Evolutionary conservation across 495 filamentous ascomycete species (phyloP).

Genomic region (Opeltia flavorubescens): DNA sequence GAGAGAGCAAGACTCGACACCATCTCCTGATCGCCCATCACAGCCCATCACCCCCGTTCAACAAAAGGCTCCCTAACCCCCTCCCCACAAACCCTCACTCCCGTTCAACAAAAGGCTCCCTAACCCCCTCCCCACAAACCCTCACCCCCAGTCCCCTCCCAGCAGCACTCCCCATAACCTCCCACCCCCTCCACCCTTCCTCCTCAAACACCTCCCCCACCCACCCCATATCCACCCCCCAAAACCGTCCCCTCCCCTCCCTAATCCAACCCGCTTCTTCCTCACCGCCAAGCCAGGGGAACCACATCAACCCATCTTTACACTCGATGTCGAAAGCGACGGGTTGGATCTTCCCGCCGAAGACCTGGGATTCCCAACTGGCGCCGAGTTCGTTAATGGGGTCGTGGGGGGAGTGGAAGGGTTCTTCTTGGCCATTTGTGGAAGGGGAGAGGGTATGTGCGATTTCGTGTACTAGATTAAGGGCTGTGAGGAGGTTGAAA

Average conservation of each 20-base stretch:
- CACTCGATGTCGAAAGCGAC: background rate
- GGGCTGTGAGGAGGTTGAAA: background rate
- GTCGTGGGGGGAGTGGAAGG: background rate
- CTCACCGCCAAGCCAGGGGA: background rate
- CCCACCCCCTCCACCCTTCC: background rate
- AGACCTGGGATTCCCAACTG: background rate
- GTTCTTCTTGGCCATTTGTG: background rate
- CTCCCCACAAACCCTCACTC: background rate
- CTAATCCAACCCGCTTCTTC: background rate
- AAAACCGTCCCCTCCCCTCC: background rate
- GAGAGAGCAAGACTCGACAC: no score
- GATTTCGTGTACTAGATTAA: background rate
- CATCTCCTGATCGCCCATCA: no score
- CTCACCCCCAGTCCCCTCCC: background rate
- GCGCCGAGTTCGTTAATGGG: background rate
- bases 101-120: background rate
- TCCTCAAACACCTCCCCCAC: background rate
- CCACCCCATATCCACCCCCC: conserved; percentile 2
- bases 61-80: background rate
- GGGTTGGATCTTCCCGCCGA: conserved; percentile 1
- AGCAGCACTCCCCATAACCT: background rate
- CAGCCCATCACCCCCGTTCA: no score
- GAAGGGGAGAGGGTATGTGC: background rate
- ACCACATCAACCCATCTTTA: conserved; percentile 1
- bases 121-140: background rate